Conservation (phyloP, 2,329 filamentous ascomycete species). For the Aspergillus transmontanensis region DNA sequence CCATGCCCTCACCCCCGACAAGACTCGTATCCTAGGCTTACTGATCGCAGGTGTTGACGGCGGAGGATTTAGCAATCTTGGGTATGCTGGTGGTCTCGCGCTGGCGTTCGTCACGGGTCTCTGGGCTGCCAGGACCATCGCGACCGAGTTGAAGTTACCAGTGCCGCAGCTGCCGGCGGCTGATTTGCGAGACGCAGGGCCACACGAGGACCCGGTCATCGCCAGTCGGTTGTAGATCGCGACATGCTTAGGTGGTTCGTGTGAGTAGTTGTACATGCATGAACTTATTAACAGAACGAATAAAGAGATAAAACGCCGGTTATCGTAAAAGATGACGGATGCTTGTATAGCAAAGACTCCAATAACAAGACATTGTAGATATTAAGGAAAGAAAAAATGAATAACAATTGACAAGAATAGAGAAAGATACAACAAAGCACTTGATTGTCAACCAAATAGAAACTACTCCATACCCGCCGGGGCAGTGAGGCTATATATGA, state of each 20-base stretch:
- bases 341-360: neutral
- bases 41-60: conserved; percentile 31
- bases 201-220: neutral
- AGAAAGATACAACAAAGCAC: neutral
- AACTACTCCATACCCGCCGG: rapidly evolving
- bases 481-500: neutral
- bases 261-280: neutral
- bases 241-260: neutral
- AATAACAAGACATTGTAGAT: neutral
- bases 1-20: conserved; percentile 26
- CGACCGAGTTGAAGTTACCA: conserved; percentile 20
- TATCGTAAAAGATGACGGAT: neutral
- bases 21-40: conserved; percentile 20
- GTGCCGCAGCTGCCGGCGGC: conserved; percentile 24
- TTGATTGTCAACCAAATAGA: neutral
- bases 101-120: conserved; percentile 32
- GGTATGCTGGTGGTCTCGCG: conserved; percentile 31
- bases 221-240: neutral
- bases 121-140: conserved; percentile 25
- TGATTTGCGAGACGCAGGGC: conserved; percentile 11
- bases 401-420: neutral
- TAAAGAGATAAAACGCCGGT: neutral
- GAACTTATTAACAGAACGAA: neutral
- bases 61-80: conserved; percentile 28
- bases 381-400: neutral